These are phyloP conservation scores for Phyllachora maydis DNA, from an alignment of 2,329 filamentous ascomycete genomes.

Conservation along the genomic window DNA sequence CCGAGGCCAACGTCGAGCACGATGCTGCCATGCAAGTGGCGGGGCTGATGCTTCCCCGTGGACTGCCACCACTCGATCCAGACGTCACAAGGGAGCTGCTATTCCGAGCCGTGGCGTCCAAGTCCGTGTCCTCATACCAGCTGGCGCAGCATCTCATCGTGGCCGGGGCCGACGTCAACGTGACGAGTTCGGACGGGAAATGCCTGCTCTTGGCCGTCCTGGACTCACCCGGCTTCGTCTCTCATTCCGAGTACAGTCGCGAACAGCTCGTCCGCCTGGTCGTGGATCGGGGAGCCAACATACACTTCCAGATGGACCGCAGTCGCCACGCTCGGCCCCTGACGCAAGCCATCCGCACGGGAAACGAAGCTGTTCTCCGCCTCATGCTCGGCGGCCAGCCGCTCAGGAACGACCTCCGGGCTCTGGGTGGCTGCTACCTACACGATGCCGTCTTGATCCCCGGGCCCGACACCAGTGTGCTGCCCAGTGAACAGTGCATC, in stretches of 20 bases:
- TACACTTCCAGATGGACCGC: too few relatives aligned
- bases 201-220: too few relatives aligned
- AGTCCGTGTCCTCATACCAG: constrained; percentile 1
- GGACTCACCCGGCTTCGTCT: too few relatives aligned
- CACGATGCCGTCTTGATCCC: constrained; percentile 2
- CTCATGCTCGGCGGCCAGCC: constrained; percentile 3
- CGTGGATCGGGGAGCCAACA: constrained; percentile 3
- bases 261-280: constrained; percentile 2
- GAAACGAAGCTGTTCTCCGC: constrained; percentile 1
- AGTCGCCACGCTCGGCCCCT: constrained; percentile 2
- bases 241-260: too few relatives aligned
- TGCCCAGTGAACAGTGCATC: constrained; percentile 3
- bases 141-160: constrained; percentile 4
- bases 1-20: constrained; percentile 1
- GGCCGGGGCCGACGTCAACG: constrained; percentile 4
- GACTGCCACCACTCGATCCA: constrained; percentile 1
- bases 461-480: background rate
- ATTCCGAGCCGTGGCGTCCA: constrained; percentile 1
- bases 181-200: constrained; percentile 1
- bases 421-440: constrained; percentile 3
- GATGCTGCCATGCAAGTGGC: constrained; percentile 1
- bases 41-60: constrained; percentile 2
- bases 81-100: constrained; percentile 2
- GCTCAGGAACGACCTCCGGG: constrained; percentile 2
- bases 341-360: constrained; percentile 2